Percentiles rank a stretch among this genome's conserved stretches.
These are phyloP conservation scores for Fusarium tjaetaba DNA, from an alignment of 2,329 filamentous ascomycete species.

Conservation along the genomic window DNA sequence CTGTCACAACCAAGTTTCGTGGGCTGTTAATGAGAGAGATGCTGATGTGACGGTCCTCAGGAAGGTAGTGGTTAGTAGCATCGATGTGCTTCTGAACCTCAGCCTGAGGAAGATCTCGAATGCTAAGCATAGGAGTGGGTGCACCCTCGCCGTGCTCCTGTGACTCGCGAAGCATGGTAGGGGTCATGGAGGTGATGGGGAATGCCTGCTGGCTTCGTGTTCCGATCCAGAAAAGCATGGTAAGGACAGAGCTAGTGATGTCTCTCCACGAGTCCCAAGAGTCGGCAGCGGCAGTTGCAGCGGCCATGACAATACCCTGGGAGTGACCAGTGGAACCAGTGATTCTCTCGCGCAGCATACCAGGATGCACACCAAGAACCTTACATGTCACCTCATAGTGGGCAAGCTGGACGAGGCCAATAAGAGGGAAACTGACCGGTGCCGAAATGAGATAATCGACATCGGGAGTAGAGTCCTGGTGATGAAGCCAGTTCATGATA, in stretches of 20 bases:
- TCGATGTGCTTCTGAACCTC: conserved; percentile 97
- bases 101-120: conserved; percentile 87
- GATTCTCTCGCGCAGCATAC: conserved; percentile 84
- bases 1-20: conserved; percentile 95
- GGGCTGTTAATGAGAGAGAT: conserved; percentile 98
- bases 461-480: conserved; percentile 90
- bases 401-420: conserved; percentile 93
- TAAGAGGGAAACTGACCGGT: conserved; percentile 94
- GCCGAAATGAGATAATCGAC: conserved; percentile 94
- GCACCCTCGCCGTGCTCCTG: conserved; percentile 93
- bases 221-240: conserved; percentile 98
- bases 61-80: conserved; percentile 95
- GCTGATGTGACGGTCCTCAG: conserved; percentile 89
- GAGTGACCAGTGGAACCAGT: conserved; percentile 95
- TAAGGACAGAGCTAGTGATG: conserved; percentile 81
- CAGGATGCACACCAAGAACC: conserved; percentile 87
- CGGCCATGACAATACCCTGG: conserved; percentile 93
- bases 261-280: conserved; percentile 93
- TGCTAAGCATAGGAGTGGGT: conserved; percentile 97
- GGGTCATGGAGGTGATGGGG: conserved; percentile 91
- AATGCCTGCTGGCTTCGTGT: conserved; percentile 97
- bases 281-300: conserved; percentile 87
- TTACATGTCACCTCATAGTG: conserved; percentile 97
- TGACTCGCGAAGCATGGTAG: conserved; percentile 90
- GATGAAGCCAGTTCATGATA: conserved; percentile 90